Evolutionary conservation across 2,329 filamentous ascomycete species (phyloP), one percentile per base, ranked within the genome.

Genomic region (Diaporthe velutina): DNA sequence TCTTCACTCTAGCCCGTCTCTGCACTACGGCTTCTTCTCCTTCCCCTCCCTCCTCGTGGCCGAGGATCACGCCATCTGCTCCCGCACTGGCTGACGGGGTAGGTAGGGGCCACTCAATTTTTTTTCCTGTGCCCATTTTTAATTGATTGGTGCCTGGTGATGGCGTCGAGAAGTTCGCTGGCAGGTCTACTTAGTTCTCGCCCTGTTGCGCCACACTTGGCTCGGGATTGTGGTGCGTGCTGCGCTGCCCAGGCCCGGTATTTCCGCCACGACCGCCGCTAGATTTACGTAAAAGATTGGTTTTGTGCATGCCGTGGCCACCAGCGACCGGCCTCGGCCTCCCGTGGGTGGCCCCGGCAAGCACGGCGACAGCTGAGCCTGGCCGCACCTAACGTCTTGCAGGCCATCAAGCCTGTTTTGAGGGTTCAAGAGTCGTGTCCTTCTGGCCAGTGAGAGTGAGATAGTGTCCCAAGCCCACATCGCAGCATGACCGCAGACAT

Each of bases 211-310:
- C 64, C 64, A 67, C 45, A 67, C 30, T 52, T 67, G 64, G 48
- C 13, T 67, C 64, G 64, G 64, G 28, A 38, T 25, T 17, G 48
- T 28, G 19, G 42, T 48, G 61, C 64, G 57, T 68, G n/a, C 48
- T 33, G 64, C 48, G 48, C 64, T 28, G 48, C 64, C 64, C 50
- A 35, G 48, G 48, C 48, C 64, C 64, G 64, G 64, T 54, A 68
- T 13, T 40, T 68, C 45, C 64, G 45, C 10, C 64, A 12, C 33
- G 52, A 30, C 33, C 33, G 42, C 40, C 55, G 42, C 45, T 40
- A 13, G n/a, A 25, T 61, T 71, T 71, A 71, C 70, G 70, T 71
- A 71, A 71, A 71, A 71, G 19, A 60, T 60, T 58, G 52, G 38
- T 13, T 30, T 19, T 35, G 38, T 58, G 68, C 54, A 71, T 50